Evolutionary conservation across 768 basidiomycete species (phyloP).

Genomic region (Suillus bovinus): DNA sequence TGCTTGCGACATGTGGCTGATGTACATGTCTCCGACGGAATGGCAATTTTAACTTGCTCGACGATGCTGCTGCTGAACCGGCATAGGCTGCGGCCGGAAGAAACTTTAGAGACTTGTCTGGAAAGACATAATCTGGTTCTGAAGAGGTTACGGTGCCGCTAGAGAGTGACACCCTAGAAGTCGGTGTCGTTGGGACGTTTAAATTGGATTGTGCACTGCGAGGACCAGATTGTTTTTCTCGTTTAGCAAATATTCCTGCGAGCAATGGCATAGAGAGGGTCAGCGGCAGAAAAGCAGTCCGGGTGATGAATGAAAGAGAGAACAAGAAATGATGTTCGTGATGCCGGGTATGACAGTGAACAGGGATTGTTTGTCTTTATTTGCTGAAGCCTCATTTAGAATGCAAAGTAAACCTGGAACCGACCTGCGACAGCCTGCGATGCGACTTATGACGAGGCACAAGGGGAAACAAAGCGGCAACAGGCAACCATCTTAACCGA

Average conservation of each 20-base stretch:
- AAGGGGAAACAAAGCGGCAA: neutral
- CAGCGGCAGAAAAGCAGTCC: conserved; percentile 13
- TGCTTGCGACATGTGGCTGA: conserved; percentile 14
- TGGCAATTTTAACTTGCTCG: conserved; percentile 46
- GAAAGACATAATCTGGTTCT: conserved; percentile 36
- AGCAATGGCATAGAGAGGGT: conserved; percentile 29
- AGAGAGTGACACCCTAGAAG: conserved; percentile 17
- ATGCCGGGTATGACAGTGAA: neutral
- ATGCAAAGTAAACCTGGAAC: neutral
- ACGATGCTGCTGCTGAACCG: conserved; percentile 30
- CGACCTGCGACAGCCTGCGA: neutral
- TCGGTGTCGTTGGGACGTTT: conserved; percentile 5
- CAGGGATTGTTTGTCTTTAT: conserved; percentile 1
- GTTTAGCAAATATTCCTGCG: conserved; percentile 29
- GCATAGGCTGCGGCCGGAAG: conserved; percentile 20
- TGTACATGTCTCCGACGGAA: conserved; percentile 40
- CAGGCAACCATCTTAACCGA: neutral
- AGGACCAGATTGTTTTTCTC: conserved; percentile 17
- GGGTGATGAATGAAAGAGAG: conserved; percentile 10
- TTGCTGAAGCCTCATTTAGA: neutral
- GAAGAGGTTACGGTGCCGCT: conserved; percentile 19
- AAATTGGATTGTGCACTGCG: conserved; percentile 6
- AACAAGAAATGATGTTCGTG: conserved; percentile 16
- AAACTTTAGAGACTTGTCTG: conserved; percentile 20
- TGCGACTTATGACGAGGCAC: neutral